Evolutionary conservation across 805 yeast species (phyloP), one percentile per base, ranked within the genome.

Genomic region (Priceomyces carsonii): DNA sequence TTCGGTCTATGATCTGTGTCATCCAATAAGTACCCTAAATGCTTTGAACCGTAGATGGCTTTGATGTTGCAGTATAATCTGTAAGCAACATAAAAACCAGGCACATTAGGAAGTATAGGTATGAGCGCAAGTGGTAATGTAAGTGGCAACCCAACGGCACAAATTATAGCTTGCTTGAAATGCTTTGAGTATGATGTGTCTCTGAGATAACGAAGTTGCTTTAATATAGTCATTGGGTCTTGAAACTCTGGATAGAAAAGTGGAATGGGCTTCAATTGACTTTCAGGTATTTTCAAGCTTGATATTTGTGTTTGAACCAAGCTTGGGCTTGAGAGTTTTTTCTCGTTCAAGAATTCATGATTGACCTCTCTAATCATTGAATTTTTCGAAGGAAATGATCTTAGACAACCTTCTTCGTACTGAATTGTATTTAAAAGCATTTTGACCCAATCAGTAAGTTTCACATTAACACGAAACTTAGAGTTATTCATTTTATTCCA

Each of bases 51-150:
- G 26, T 76, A 56, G 42, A 73, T 66, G 0, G 96, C 96, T 48
- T 83, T 84, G 53, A 81, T 71, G 56, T 91, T 87, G 55, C 96
- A 87, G 63, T 88, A 90, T 13, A 84, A 71, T 42, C 98, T 70
- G 55, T 84, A 90, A 3, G 84, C 70, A 27, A 90, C 60, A 51
- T 88, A 91, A 52, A 91, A 84, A 0, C 96, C 96, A 0, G 98
- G 98, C 14, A 90, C 76, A 50, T 90, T 90, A 14, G 98, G 98
- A 3, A 89, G 57, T n/a, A 90, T 69, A 0, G 98, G 98, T 0
- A 91, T 53, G 27, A 88, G 48, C 0, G 87, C 89, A 27, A 90
- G 57, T 2, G 98, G 98, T 3, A 87, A 47, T 0, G 95, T 79
- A 29, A 90, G 44, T 2, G 97, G 97, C 3, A 91, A 59, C 3